phyloP scores from a whole-genome alignment of 2,329 filamentous ascomycete species.

The Trichoderma lentiforme region DNA sequence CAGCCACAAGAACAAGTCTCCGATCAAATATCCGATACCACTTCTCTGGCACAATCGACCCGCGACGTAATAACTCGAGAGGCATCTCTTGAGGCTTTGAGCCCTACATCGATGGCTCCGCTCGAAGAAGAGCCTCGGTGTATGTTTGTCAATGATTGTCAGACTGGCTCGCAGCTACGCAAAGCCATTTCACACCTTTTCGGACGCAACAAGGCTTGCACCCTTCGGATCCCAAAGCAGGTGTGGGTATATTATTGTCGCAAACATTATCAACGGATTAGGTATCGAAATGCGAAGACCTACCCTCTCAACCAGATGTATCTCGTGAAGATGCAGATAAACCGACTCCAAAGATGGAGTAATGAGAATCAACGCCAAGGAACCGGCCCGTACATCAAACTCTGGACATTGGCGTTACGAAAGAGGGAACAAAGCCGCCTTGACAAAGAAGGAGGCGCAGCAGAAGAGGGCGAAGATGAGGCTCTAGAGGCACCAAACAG shows the following conservation, averaged over 20 bases:
- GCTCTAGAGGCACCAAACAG: slow-evolving; percentile 29
- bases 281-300: slow-evolving; percentile 63
- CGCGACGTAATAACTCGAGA: neutral
- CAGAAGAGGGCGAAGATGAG: slow-evolving; percentile 34
- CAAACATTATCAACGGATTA: slow-evolving; percentile 75
- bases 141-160: slow-evolving; percentile 56
- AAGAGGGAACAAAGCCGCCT: slow-evolving; percentile 62
- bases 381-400: slow-evolving; percentile 33
- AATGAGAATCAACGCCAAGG: slow-evolving; percentile 41
- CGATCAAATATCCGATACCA: neutral
- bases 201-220: slow-evolving; percentile 77
- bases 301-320: slow-evolving; percentile 62
- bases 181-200: slow-evolving; percentile 82
- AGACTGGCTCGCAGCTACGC: slow-evolving; percentile 59
- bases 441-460: slow-evolving; percentile 28
- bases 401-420: slow-evolving; percentile 60
- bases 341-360: slow-evolving; percentile 62
- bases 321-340: slow-evolving; percentile 60
- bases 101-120: neutral
- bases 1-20: neutral
- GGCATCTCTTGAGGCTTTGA: neutral
- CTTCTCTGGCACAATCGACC: neutral
- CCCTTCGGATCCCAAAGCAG: slow-evolving; percentile 62
- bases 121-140: slow-evolving; percentile 35
- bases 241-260: slow-evolving; percentile 77